Conservation (phyloP, 148 eudicot genomes). For the Camellia lanceoleosa region DNA sequence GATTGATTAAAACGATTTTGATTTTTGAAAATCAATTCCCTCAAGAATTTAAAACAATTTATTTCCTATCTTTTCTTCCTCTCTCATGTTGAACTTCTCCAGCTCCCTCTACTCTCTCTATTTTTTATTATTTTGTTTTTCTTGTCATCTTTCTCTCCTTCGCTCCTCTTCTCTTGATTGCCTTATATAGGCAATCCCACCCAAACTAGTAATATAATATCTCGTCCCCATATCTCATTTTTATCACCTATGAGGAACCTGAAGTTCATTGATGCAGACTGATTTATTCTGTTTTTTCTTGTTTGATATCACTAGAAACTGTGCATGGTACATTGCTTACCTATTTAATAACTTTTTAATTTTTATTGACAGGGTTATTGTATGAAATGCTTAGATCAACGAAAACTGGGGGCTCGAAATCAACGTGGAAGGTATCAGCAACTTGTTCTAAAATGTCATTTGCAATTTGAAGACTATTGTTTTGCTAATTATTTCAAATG, state of each 20-base stretch:
- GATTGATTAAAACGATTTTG: too few species aligned
- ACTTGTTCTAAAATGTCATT: conserved; percentile 1
- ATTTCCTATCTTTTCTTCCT: too few species aligned
- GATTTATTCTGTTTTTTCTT: conserved; percentile 3
- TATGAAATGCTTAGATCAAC: conserved; percentile 85
- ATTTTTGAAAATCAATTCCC: too few species aligned
- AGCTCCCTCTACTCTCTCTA: too few species aligned
- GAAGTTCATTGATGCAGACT: background rate
- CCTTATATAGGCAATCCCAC: too few species aligned
- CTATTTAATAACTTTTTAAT: background rate
- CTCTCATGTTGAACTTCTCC: too few species aligned
- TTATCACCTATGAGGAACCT: background rate
- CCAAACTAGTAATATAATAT: too few species aligned
- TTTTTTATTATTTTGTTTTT: too few species aligned
- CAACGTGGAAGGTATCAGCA: conserved; percentile 77
- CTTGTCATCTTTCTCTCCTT: too few species aligned
- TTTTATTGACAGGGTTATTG: conserved; percentile 51
- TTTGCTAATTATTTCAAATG: background rate
- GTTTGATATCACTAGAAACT: background rate
- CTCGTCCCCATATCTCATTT: background rate
- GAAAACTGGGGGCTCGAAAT: conserved; percentile 60
- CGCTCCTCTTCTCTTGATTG: too few species aligned
- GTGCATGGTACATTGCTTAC: background rate
- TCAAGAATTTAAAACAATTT: too few species aligned
- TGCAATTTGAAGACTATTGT: background rate